phyloP scores from a whole-genome alignment of 2,329 filamentous ascomycete species.

The Remersonia thermophila region DNA sequence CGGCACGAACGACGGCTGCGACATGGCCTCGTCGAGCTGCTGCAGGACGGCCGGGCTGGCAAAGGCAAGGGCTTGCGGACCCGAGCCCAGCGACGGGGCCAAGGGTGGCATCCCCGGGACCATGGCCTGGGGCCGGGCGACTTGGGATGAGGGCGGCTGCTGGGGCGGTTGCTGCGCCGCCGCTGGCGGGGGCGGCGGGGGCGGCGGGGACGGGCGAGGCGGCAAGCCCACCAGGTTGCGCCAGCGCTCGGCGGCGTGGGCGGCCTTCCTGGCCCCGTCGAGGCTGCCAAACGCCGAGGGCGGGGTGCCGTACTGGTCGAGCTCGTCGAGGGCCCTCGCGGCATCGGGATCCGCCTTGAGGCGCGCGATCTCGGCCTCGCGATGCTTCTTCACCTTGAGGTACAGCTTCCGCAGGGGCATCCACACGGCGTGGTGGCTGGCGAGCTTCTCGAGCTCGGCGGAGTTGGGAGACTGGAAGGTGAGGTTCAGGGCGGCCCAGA shows the following conservation, averaged over 20 bases:
- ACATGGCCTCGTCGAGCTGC: conserved; percentile 13
- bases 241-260: conserved; percentile 40
- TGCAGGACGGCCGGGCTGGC: conserved; percentile 12
- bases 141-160: conserved; percentile 3
- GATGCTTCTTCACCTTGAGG: conserved; percentile 37
- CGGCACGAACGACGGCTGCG: conserved; percentile 11
- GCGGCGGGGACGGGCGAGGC: conserved; percentile 7
- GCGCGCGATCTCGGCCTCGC: conserved; percentile 37
- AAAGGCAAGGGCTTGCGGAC: background rate
- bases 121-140: background rate
- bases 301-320: conserved; percentile 32
- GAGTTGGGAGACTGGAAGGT: conserved; percentile 23
- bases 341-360: conserved; percentile 36
- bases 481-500: conserved; percentile 32
- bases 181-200: background rate
- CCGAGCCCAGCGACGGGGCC: background rate
- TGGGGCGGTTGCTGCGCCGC: background rate
- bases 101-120: background rate
- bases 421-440: conserved; percentile 37
- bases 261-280: conserved; percentile 32
- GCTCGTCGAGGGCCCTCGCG: conserved; percentile 35
- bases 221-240: conserved; percentile 31
- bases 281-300: conserved; percentile 36
- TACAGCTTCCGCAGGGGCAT: conserved; percentile 43
- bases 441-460: conserved; percentile 31